Base-by-base conservation (phyloP, 2,329 filamentous ascomycete genomes). In the Ustulina deusta region DNA sequence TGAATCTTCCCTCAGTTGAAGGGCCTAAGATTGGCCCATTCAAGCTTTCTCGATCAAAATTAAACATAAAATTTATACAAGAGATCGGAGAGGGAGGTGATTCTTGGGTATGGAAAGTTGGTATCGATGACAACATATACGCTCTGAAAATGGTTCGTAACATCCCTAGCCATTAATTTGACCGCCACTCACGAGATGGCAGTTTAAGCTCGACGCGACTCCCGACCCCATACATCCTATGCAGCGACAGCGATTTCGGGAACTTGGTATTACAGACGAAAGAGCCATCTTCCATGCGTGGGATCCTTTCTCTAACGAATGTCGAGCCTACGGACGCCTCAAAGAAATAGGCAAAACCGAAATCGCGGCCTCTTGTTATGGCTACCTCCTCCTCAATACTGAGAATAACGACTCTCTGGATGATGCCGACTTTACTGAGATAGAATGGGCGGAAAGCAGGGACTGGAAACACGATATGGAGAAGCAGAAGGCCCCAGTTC, bases 41-140 rank as follows among this genome's bases (percentile, higher is more conserved):
- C 48, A 34, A 34, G 6, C 4, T 7, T 6, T 29, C 15, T 27
- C 11, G 22, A 27, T 27, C 46, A 29, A n/a, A 29, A 17, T 27
- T 49, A 4, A 29, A 29, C 15, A 27, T 49, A 2, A 27, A 27
- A 6, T 49, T 49, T 49, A 13, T 49, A 27, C 3, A 27, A 6
- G 4, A 49, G 22, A 13, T 49, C 1, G 22, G 46, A 15, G 46
- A 49, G 5, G 46, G 46, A 2, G 15, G 10, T 52, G 15, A n/a
- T 52, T n/a, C 48, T n/a, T 15, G 11, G 11, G 48, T 52, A 10
- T 52, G 48, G 48, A 52, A 52, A 20, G 48, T 52, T 52, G 27
- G 10, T n/a, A 52, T 52, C 27, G 17, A 32, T 32, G 48, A 27
- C 17, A 6, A 1, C 17, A n/a, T 52, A n/a, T 52, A 52, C 27